Conservation (phyloP, 2,329 filamentous ascomycete species). For the Incumbomyces delicatus region DNA sequence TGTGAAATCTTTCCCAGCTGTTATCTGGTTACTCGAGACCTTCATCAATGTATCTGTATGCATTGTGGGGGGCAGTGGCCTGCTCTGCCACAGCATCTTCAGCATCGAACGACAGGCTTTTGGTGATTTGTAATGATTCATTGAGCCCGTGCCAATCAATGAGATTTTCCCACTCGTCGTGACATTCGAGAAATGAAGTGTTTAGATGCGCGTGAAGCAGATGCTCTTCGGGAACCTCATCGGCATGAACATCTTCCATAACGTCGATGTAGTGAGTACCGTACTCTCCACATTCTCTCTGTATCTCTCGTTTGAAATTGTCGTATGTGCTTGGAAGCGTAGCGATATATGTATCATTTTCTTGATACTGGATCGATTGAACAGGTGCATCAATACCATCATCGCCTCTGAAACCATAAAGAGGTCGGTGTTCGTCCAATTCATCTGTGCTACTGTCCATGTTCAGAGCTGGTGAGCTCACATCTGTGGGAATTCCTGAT, state of each 20-base stretch:
- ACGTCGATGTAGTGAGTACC: neutral
- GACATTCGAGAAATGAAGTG: neutral
- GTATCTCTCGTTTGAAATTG: neutral
- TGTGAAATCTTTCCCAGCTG: neutral
- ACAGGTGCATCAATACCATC: neutral
- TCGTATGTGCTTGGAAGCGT: neutral
- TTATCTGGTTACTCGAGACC: neutral
- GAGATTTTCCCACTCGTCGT: constrained; percentile 4
- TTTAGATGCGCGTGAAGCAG: neutral
- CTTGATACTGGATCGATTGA: neutral
- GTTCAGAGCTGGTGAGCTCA: constrained; percentile 1
- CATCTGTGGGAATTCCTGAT: neutral
- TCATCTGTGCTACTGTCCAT: neutral
- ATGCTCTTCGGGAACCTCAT: neutral
- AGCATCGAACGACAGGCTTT: neutral
- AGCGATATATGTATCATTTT: neutral
- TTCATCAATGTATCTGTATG: neutral
- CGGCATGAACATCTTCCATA: neutral
- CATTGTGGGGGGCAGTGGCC: constrained; percentile 4
- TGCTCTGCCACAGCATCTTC: neutral
- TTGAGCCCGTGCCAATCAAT: constrained; percentile 11
- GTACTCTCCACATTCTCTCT: neutral
- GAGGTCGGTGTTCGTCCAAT: neutral
- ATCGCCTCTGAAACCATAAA: neutral
- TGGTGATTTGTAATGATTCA: neutral